Evolutionary conservation across 1,284 basidiomycete genomes (phyloP), one percentile per base, ranked within the genome.

Genomic region (Nidula niveotomentosa): DNA sequence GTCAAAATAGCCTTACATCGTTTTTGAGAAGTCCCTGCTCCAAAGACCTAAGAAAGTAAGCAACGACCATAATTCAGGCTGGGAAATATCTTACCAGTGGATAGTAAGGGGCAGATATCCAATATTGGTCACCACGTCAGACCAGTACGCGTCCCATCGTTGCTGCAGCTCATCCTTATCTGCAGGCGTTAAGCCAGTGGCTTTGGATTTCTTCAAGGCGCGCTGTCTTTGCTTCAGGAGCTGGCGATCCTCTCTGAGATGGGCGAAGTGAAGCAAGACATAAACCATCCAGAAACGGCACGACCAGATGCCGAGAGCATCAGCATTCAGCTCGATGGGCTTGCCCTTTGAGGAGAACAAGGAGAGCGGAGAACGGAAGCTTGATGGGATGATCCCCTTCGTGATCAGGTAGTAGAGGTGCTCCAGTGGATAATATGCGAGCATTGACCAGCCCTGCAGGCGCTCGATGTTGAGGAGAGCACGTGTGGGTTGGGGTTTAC

Each of bases 371-470:
- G 78, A 71, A 12, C 76, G 67, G 43, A 87, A 62, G 23, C 76
- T 72, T 2, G 79, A 60, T 5, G 87, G 84, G 51, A 92, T 79
- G 51, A 93, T 72, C 15, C 78, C 76, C 62, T 90, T 84, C 1
- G 81, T 75, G 33, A 79, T 71, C 54, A 94, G 76, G 66, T 90
- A 93, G 63, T 81, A 88, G 35, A 90, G 69, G 62, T 93, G 90
- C 64, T 94, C 91, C 51, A 94, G 76, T 1, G 90, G 91, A 64
- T 90, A 94, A 73, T 90, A 94, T 1, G 76, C 79, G 15, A 94
- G 74, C 91, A 94, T 93, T 0, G 88, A 84, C 86, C 90, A 91
- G 15, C 86, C 90, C 67, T 94, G 91, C 8, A 92, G 73, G 30
- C 90, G 85, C 64, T 94, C 90, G 49, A 94, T 89, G 8, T 82